Base-by-base conservation (phyloP, 2,329 filamentous ascomycete genomes). In the Drechmeria coniospora region DNA sequence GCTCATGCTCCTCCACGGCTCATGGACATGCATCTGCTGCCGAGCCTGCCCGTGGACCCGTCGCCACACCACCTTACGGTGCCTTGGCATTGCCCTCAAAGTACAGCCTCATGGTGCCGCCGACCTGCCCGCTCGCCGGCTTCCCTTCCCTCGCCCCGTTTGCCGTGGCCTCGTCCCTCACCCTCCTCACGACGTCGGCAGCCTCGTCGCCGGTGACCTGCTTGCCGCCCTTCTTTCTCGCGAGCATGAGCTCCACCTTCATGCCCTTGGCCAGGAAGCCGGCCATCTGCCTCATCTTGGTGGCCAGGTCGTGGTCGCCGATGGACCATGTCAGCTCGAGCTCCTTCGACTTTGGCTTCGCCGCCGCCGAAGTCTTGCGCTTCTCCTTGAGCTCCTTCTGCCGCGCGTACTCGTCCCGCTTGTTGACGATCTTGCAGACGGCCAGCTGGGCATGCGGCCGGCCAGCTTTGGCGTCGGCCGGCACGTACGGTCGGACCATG, bases 281-380 rank as follows among this genome's bases (percentile, higher is more conserved):
- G 35, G 54, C 54, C 42, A 87, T 49, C 54, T 73, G 70, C 43
- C 67, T 67, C 49, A 90, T 48, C 45, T 76, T 69, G 48, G 80
- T 75, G n/a, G 56, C 56, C 28, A 93, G 50, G 56, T 94, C 86
- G 46, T 87, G 68, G 9, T 53, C 46, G 34, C 74, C 74, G 43
- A 92, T 92, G 19, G 77, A 74, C 86, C 86, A 95, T 50, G 83
- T 87, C 41, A 95, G 42, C 55, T 94, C 86, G n/a, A 94, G 51
- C 46, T 77, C 76, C 57, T 94, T 94, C 11, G 52, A 46, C 37
- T 59, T 62, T 20, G 56, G 34, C 37, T 51, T 48, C 40, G 41
- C 39, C 32, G 57, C 15, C 16, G 15, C 54, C 25, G 58, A 57
- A 37, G 46, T 58, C 40, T 54, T 51, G 35, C 57, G 56, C 37